Conservation (phyloP, 164 flowering plant species). For the Hamamelis virginiana region DNA sequence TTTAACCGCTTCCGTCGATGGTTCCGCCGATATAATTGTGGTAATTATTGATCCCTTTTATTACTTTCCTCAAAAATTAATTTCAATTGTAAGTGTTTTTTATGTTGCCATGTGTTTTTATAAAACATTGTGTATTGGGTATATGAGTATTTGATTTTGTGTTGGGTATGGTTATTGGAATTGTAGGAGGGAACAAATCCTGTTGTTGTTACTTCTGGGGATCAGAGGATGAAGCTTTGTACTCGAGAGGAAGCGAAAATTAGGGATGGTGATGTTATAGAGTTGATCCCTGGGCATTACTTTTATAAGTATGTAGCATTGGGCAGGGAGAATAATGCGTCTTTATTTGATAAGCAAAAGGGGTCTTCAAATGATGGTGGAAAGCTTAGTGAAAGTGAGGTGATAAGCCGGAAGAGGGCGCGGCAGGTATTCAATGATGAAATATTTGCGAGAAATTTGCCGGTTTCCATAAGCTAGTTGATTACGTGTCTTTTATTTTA, state of each 20-base stretch:
- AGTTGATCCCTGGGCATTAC: slow-evolving; percentile 87
- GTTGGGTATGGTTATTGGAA: slow-evolving; percentile 2
- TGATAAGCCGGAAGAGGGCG: slow-evolving; percentile 41
- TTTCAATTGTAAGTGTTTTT: too few relatives aligned
- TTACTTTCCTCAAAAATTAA: background rate
- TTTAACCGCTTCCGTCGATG: slow-evolving; percentile 41
- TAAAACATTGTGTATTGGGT: too few relatives aligned
- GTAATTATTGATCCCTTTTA: slow-evolving; percentile 30
- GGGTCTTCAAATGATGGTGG: slow-evolving; percentile 25
- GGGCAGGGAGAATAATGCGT: slow-evolving; percentile 11
- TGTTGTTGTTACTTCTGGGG: slow-evolving; percentile 56
- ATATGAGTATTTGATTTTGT: background rate
- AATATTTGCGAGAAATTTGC: slow-evolving; percentile 29
- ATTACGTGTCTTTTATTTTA: too few relatives aligned
- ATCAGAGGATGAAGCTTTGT: slow-evolving; percentile 52
- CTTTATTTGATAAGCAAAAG: slow-evolving; percentile 14
- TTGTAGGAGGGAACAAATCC: slow-evolving; percentile 87
- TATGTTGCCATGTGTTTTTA: too few relatives aligned
- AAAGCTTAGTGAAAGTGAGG: slow-evolving; percentile 13
- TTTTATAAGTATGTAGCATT: slow-evolving; percentile 48
- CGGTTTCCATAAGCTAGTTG: too few relatives aligned
- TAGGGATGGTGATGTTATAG: slow-evolving; percentile 61
- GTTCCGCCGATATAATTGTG: slow-evolving; percentile 57
- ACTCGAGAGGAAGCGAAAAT: slow-evolving; percentile 42
- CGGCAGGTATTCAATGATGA: slow-evolving; percentile 43